These are phyloP conservation scores for Hordeum pubiflorum DNA, from an alignment of 202 grass and related monocot species.

Conservation along the genomic window DNA sequence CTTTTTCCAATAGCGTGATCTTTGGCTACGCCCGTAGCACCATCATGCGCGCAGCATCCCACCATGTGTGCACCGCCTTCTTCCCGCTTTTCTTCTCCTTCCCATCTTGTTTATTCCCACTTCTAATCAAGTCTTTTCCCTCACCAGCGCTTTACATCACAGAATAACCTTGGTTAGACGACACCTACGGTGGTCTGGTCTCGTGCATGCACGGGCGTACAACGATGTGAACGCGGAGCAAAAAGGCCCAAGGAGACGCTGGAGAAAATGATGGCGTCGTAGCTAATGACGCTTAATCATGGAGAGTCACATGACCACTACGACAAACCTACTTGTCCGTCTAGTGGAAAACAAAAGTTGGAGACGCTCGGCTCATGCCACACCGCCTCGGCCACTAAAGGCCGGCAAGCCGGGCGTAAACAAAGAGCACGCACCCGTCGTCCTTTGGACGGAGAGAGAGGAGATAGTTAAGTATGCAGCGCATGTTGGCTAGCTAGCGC, in stretches of 20 bases:
- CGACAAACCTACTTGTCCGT: neutral
- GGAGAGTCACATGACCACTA: slow-evolving; percentile 41
- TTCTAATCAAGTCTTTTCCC: neutral
- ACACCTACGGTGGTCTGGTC: neutral
- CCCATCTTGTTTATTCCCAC: neutral
- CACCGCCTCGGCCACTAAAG: neutral
- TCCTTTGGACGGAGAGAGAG: no score
- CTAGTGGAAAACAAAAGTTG: neutral
- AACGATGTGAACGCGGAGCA: neutral
- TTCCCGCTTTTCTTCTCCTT: no score
- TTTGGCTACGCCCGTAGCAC: neutral
- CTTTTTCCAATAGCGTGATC: neutral
- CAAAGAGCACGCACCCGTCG: neutral
- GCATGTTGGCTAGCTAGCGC: slow-evolving; percentile 19
- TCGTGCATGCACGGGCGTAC: neutral
- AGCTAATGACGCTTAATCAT: slow-evolving; percentile 31
- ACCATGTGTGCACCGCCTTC: slow-evolving; percentile 25
- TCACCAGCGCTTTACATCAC: neutral
- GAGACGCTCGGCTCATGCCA: neutral
- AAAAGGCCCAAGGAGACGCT: neutral
- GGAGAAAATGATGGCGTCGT: neutral
- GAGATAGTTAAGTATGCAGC: no score
- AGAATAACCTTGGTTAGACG: neutral
- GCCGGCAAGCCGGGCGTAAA: slow-evolving; percentile 4
- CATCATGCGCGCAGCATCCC: slow-evolving; percentile 21